Evolutionary conservation across 2,329 filamentous ascomycete genomes (phyloP).

Genomic region (Stemphylium beticola): DNA sequence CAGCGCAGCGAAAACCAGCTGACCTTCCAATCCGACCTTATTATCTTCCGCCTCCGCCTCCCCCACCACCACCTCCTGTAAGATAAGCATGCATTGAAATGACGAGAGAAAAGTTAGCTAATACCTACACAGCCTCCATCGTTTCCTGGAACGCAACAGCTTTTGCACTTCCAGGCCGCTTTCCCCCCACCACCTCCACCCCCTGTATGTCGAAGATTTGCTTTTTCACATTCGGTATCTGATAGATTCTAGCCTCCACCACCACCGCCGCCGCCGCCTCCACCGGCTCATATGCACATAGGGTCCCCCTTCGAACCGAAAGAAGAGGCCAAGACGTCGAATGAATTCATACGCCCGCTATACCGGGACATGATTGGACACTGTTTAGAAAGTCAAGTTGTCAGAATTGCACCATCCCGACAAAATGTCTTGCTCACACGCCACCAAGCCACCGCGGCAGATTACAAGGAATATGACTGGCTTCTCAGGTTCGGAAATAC

Average conservation of each 20-base stretch:
- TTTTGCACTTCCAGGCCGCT: not conserved
- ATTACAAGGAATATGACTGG: no score
- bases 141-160: not conserved
- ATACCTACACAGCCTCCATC: not conserved
- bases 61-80: not conserved
- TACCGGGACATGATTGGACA: constrained; percentile 27
- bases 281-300: not conserved
- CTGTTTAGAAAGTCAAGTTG: constrained; percentile 17
- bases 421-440: constrained; percentile 32
- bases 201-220: not conserved
- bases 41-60: not conserved
- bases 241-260: constrained; percentile 14
- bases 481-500: constrained; percentile 32
- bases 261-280: constrained; percentile 4
- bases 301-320: constrained; percentile 1
- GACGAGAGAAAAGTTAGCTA: not conserved
- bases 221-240: not conserved
- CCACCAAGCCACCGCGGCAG: no score
- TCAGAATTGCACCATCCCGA: constrained; percentile 29
- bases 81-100: not conserved
- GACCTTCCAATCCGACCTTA: not conserved
- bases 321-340: constrained; percentile 18
- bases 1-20: not conserved
- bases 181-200: not conserved
- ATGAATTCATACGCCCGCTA: constrained; percentile 26